Conservation (phyloP, 768 basidiomycete genomes). For the Phaeotremella skinneri region DNA sequence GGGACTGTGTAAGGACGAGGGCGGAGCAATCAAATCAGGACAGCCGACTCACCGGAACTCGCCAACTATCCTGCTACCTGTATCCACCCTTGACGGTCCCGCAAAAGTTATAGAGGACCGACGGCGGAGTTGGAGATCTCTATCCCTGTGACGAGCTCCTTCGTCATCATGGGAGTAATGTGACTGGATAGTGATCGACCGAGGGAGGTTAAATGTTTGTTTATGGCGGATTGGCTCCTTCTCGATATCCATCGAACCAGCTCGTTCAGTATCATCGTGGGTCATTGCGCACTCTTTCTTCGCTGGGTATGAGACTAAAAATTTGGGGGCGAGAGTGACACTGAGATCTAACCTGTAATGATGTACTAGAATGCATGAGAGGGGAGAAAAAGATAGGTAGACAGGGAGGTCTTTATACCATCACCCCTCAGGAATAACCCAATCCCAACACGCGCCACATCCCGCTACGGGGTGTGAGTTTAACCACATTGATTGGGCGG, state of each 20-base stretch:
- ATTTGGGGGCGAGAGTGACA: too few relatives aligned
- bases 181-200: conserved; percentile 31
- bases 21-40: neutral
- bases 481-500: too few relatives aligned
- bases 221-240: neutral
- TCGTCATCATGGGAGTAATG: conserved; percentile 9
- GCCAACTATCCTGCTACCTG: conserved; percentile 33
- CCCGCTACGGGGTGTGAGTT: too few relatives aligned
- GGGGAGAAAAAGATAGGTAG: too few relatives aligned
- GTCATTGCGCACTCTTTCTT: too few relatives aligned
- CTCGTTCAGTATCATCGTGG: conserved; percentile 14
- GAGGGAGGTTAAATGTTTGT: conserved; percentile 19
- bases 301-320: too few relatives aligned
- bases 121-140: conserved; percentile 23
- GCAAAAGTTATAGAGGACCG: conserved; percentile 32
- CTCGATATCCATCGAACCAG: conserved; percentile 3
- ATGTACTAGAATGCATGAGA: too few relatives aligned
- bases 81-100: conserved; percentile 27
- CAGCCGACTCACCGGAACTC: conserved; percentile 48
- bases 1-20: neutral
- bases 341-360: too few relatives aligned
- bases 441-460: too few relatives aligned
- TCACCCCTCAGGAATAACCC: too few relatives aligned
- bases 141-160: conserved; percentile 1
- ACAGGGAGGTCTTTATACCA: too few relatives aligned